phyloP scores from a whole-genome alignment of 2,329 filamentous ascomycete genomes.

The Sclerotinia borealis region DNA sequence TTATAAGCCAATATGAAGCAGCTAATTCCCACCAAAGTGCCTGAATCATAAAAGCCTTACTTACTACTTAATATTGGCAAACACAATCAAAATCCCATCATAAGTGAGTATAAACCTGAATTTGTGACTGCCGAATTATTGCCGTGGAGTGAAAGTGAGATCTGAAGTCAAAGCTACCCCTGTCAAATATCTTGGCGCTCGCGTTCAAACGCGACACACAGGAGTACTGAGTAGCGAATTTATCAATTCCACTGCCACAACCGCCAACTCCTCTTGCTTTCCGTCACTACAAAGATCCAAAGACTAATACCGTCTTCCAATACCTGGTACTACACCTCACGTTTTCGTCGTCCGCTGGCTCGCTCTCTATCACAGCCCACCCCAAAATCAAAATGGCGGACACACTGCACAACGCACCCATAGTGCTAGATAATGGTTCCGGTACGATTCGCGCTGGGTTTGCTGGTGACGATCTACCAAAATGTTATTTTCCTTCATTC shows the following conservation, averaged over 20 bases:
- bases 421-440: constrained; percentile 98
- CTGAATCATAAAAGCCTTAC: too few species aligned
- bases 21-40: too few species aligned
- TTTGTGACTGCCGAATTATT: neutral
- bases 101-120: neutral
- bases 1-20: too few species aligned
- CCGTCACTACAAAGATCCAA: neutral
- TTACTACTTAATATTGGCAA: too few species aligned
- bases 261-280: neutral
- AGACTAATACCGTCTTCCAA: neutral
- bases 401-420: constrained; percentile 88
- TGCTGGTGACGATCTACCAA: constrained; percentile 89
- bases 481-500: constrained; percentile 96
- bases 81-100: neutral
- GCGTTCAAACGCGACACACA: constrained; percentile 5
- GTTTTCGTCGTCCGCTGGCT: neutral
- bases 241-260: constrained; percentile 4
- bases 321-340: neutral
- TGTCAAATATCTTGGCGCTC: constrained; percentile 12
- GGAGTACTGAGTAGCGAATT: neutral
- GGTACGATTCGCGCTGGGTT: constrained; percentile 97
- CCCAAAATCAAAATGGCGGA: constrained; percentile 47
- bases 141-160: neutral
- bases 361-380: neutral
- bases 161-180: constrained; percentile 8